Evolutionary conservation across 2,329 filamentous ascomycete species (phyloP), one percentile per base, ranked within the genome.

Genomic region (Acrocalymma vagum): DNA sequence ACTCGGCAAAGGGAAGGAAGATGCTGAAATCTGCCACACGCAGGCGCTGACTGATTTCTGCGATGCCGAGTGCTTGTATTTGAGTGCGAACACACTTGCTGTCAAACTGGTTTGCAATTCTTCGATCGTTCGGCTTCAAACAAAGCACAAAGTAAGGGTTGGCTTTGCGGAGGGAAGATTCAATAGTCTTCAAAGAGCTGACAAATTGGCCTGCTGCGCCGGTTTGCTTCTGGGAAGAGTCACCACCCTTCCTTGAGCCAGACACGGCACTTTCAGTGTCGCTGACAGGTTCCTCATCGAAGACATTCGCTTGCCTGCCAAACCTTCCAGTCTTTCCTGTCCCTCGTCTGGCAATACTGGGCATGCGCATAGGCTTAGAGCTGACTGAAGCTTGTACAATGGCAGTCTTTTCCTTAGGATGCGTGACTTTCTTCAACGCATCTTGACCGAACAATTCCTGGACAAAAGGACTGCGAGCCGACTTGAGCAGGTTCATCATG

Each of bases 131-230:
- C 15, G 94, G 93, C 72, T 99, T 99, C 51, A 99, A 74, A 63
- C 94, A 99, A 72, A 99, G 96, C 29, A 99, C 83, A 58, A 96
- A 97, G 72, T 99, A 99, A 1, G 88, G 83, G 62, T 99, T 99
- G 9, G 91, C 88, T 62, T 91, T 89, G 4, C 86, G 82, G 29
- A 99, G 77, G 2, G 90, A 92, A 58, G 93, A 92, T 43, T 86
- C 95, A 42, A 99, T 89, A 45, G 94, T 95, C 53, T 96, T 90
- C 17, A 99, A 77, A 0, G 92, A 88, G 1, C 88, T 84, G 15
- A 99, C 75, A 72, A 96, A 99, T 67, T 99, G 94, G 2, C 88
- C 91, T 0, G 94, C 90, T 11, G 93, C 93, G 31, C 94, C 93
- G 67, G 96, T 90, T 35, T 92, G 86, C 1, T 79, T 77, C 24